Percentiles rank a stretch among this genome's conserved stretches.
These are phyloP conservation scores for Paragyromitra xinjiangensis DNA, from an alignment of 495 filamentous ascomycete species.

Conservation along the genomic window DNA sequence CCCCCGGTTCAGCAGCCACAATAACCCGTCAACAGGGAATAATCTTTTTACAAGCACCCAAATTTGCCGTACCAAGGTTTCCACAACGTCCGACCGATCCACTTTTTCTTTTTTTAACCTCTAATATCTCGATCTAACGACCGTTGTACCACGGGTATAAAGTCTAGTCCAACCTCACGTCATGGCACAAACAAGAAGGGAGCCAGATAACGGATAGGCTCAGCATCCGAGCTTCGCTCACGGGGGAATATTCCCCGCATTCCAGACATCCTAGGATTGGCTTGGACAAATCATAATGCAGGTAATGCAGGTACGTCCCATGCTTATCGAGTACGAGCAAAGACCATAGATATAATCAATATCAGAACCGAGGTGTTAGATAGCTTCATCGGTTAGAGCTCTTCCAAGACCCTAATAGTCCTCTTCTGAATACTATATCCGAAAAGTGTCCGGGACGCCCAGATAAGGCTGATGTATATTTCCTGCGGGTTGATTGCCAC, in stretches of 20 bases:
- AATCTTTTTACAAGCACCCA: background rate
- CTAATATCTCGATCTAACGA: background rate
- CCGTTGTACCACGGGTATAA: background rate
- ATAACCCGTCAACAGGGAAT: background rate
- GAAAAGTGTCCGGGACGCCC: background rate
- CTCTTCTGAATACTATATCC: background rate
- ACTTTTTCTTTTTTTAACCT: background rate
- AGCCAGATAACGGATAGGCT: slow-evolving; percentile 1
- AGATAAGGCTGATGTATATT: slow-evolving; percentile 1
- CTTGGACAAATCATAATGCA: background rate
- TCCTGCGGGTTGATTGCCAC: background rate
- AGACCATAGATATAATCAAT: background rate
- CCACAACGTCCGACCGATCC: background rate
- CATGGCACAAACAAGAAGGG: background rate
- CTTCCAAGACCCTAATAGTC: background rate
- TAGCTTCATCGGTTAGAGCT: background rate
- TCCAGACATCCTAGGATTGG: background rate
- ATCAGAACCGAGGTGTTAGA: background rate
- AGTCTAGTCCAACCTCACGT: background rate
- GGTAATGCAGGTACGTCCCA: background rate
- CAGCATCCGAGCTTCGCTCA: background rate
- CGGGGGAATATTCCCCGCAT: background rate
- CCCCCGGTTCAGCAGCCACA: background rate
- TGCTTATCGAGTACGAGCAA: background rate
- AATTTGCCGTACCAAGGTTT: slow-evolving; percentile 26